Base-by-base conservation (phyloP, 176 grass and related monocot species). In the Lolium multiflorum region DNA sequence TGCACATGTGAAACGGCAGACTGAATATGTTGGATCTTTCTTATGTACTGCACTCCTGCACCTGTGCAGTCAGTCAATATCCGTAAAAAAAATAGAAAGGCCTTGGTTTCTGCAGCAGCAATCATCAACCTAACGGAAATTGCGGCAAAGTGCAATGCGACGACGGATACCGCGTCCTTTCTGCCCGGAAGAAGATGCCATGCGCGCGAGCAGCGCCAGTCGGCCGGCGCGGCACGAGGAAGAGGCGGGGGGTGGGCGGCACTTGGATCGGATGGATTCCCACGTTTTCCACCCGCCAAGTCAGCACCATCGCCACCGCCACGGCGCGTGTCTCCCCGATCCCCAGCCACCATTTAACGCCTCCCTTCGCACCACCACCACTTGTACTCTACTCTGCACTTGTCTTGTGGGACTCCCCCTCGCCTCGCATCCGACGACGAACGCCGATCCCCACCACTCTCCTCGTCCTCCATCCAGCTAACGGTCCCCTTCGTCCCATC, bases 221-320 rank as follows among this genome's bases (percentile, higher is more conserved):
- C 21, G 13, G 22, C 62, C 83, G 22, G 73, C 84, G 56, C 82
- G 70, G 41, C 83, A 76, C 83, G 61, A 81, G 71, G 70, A 24
- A 2, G n/a, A n/a, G n/a, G 57, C 54, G 57, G 67, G 67, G 9
- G 59, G 59, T 62, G 60, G 60, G 57, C 87, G 87, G 88, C 83
- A 71, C 79, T 79, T 79, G 89, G 84, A 35, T 35, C 31, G 2
- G 31, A 82, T 83, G 2, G 31, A 82, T 83, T 74, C 80, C 89
- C 89, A 83, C 89, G 84, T 87, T 79, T 87, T 79, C 84, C 55
- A 11, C 80, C 80, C 74, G 46, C 84, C 84, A 90, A 87, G 80
- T 90, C 84, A 67, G 84, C 89, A 18, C 4, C 69, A 17, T 0
- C 48, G 0, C 20, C 12, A 39, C 26, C 72, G 12, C 9, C 80